Base-by-base conservation (phyloP, 768 basidiomycete genomes). In the Lactarius akahatsu region DNA sequence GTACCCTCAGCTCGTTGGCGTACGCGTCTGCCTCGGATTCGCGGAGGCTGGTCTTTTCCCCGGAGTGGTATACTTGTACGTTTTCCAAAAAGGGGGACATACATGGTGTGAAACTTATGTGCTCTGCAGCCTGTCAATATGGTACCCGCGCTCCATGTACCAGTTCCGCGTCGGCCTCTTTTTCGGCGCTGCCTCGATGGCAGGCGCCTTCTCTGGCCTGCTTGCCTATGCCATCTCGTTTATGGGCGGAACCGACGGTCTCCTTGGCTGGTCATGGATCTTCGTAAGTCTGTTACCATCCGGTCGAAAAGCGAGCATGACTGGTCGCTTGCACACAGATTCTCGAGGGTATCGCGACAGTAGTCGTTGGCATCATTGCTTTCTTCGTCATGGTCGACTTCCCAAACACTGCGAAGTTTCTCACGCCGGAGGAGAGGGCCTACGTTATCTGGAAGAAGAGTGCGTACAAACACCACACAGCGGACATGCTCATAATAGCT, bases 41-140 rank as follows among this genome's bases (percentile, higher is more conserved):
- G 82, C 87, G 0, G 90, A 91, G 75, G 86, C 87, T 5, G 88
- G 90, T 3, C 72, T 90, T 11, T 91, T 88, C 74, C 89, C 90
- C 13, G 89, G 89, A 30, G 86, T 90, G 11, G 82, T 84, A 0
- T 92, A 89, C 77, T 91, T 88, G 89, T 89, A 63, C 55, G 82
- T 73, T 4, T n/a, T 26, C 13, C 23, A n/a, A n/a, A 50, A 10
- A 26, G 4, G 13, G 47, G 23, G 47, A 11, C 13, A 50, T 16
- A n/a, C 47, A 10, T 26, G 26, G 23, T 26, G n/a, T 26, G 10
- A 50, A 6, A 23, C 23, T 10, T 10, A 50, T 50, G 23, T 50
- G n/a, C 15, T 5, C 28, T 0, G 1, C 58, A 72, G 71, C 66
- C 62, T 78, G 8, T 75, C 77, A 4, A 70, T 77, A 28, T 78